phyloP scores from a whole-genome alignment of 2,329 filamentous ascomycete genomes.

The Scytalidium lignicola region DNA sequence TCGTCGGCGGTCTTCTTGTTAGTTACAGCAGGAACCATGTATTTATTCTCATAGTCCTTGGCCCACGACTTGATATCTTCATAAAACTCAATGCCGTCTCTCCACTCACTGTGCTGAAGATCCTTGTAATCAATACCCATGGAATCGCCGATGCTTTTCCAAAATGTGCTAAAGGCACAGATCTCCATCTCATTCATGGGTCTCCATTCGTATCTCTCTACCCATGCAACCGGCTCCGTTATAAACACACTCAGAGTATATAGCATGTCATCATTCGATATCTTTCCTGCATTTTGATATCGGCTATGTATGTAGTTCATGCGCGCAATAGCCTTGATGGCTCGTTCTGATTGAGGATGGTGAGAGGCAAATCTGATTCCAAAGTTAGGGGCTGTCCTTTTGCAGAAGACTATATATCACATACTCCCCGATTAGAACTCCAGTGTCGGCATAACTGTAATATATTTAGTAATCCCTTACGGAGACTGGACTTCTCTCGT shows the following conservation, averaged over 20 bases:
- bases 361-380: slow-evolving; percentile 12
- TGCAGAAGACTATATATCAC: not conserved
- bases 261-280: slow-evolving; percentile 57
- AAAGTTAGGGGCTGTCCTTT: not conserved
- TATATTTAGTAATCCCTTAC: not conserved
- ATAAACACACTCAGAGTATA: slow-evolving; percentile 64
- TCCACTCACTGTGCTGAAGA: slow-evolving; percentile 32
- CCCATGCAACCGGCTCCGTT: slow-evolving; percentile 59
- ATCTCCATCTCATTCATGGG: slow-evolving; percentile 59
- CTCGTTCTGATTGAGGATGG: slow-evolving; percentile 28
- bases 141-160: slow-evolving; percentile 66
- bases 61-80: slow-evolving; percentile 45
- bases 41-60: slow-evolving; percentile 50
- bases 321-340: slow-evolving; percentile 49
- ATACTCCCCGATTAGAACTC: slow-evolving; percentile 17
- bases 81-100: slow-evolving; percentile 46
- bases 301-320: slow-evolving; percentile 59
- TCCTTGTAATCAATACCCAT: slow-evolving; percentile 55
- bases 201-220: slow-evolving; percentile 66
- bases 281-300: slow-evolving; percentile 54
- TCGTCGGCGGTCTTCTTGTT: slow-evolving; percentile 51
- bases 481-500: slow-evolving; percentile 27
- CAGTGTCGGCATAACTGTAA: slow-evolving; percentile 17
- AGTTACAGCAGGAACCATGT: slow-evolving; percentile 49
- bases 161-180: slow-evolving; percentile 63